Percentiles rank a stretch among this genome's conserved stretches.
These are phyloP conservation scores for Lepiota subincarnata DNA, from an alignment of 768 basidiomycete species.

Conservation along the genomic window DNA sequence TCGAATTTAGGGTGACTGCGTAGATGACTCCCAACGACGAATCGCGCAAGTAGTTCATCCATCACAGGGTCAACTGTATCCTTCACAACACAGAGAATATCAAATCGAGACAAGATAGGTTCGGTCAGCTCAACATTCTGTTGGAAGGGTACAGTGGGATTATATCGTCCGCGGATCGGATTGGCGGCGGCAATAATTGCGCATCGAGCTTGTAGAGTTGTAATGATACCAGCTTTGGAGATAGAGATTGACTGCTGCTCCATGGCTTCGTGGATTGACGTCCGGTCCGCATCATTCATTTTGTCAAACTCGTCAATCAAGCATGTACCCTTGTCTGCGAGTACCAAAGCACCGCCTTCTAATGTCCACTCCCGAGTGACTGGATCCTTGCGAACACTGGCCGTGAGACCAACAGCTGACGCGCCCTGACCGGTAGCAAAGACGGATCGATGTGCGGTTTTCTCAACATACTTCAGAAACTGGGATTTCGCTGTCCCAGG, in stretches of 20 bases:
- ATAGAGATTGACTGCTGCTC: constrained; percentile 99
- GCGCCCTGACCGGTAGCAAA: constrained; percentile 99
- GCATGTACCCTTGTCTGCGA: constrained; percentile 97
- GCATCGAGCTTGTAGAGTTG: constrained; percentile 95
- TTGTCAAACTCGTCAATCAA: constrained; percentile 99
- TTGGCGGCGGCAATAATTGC: constrained; percentile 98
- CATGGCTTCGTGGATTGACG: constrained; percentile 99
- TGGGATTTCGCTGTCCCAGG: constrained; percentile 99
- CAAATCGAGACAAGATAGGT: constrained; percentile 96
- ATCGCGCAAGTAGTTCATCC: constrained; percentile 93
- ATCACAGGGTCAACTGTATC: constrained; percentile 95
- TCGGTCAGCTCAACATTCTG: constrained; percentile 99
- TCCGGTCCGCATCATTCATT: constrained; percentile 98
- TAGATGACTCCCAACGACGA: constrained; percentile 96
- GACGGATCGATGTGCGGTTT: constrained; percentile 95
- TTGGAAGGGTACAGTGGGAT: constrained; percentile 96
- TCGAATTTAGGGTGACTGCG: constrained; percentile 94
- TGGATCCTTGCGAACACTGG: constrained; percentile 98
- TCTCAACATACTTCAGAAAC: constrained; percentile 98
- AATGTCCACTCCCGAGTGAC: constrained; percentile 98
- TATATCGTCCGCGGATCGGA: constrained; percentile 94
- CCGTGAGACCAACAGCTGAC: constrained; percentile 96
- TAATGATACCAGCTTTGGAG: constrained; percentile 97
- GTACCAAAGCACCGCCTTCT: constrained; percentile 96
- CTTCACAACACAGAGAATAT: constrained; percentile 97